Conservation (phyloP, 75 land plant species). For the Adiantum capillusveneris region DNA sequence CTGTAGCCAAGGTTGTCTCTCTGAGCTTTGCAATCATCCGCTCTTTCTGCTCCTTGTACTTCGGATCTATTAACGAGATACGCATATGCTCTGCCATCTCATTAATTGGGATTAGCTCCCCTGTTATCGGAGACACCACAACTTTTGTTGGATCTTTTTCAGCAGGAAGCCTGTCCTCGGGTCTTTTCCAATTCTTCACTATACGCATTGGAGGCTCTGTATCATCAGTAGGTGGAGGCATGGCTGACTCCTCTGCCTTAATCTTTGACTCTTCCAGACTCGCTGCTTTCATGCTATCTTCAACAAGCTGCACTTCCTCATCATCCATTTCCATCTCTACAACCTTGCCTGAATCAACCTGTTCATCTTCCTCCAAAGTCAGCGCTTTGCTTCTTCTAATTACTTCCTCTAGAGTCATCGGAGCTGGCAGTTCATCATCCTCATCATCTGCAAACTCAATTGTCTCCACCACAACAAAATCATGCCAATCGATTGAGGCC, state of each 20-base stretch:
- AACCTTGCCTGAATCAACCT: constrained; percentile 45
- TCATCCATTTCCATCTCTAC: constrained; percentile 97
- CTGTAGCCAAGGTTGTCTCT: constrained; percentile 93
- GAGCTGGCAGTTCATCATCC: constrained; percentile 85
- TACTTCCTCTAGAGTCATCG: constrained; percentile 95
- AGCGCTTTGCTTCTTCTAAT: constrained; percentile 77
- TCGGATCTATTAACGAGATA: constrained; percentile 96
- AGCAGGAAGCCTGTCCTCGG: constrained; percentile 77
- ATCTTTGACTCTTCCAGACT: constrained; percentile 36
- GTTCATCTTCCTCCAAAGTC: constrained; percentile 49
- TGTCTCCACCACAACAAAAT: constrained; percentile 94
- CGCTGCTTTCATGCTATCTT: constrained; percentile 82
- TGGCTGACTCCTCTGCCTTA: constrained; percentile 25
- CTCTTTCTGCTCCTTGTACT: constrained; percentile 98
- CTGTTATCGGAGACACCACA: constrained; percentile 86
- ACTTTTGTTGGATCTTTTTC: constrained; percentile 80
- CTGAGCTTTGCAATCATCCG: constrained; percentile 97
- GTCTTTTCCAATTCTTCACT: constrained; percentile 95
- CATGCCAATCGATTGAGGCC: constrained; percentile 99
- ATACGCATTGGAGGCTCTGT: constrained; percentile 92
- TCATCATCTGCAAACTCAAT: constrained; percentile 98
- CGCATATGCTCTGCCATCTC: constrained; percentile 99
- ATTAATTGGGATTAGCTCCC: constrained; percentile 76
- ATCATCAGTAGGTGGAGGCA: constrained; percentile 34
- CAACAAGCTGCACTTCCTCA: constrained; percentile 90